These are phyloP conservation scores for Yamadazyma sp. DNA, from an alignment of 805 yeast species.

Conservation along the genomic window DNA sequence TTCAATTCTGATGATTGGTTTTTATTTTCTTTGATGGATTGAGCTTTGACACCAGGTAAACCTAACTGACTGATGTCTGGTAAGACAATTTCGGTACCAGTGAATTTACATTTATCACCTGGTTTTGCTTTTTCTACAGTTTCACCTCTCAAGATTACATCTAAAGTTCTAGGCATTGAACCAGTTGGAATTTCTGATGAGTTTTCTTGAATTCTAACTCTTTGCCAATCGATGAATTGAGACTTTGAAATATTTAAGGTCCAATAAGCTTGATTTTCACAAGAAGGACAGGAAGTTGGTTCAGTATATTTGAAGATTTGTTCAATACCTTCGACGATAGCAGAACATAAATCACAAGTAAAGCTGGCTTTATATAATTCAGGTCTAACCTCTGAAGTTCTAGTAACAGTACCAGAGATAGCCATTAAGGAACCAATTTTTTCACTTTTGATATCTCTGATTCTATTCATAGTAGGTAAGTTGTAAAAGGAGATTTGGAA, in stretches of 20 bases:
- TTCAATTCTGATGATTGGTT: slow-evolving; percentile 66
- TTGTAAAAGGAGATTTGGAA: slow-evolving; percentile 89
- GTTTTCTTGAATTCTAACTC: slow-evolving; percentile 91
- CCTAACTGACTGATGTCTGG: slow-evolving; percentile 95
- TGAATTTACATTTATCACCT: slow-evolving; percentile 90
- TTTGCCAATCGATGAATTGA: slow-evolving; percentile 94
- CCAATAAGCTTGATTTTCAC: slow-evolving; percentile 86
- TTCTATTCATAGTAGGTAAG: slow-evolving; percentile 75
- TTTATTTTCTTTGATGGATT: slow-evolving; percentile 64
- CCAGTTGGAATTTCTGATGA: slow-evolving; percentile 97
- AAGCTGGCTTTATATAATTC: slow-evolving; percentile 85
- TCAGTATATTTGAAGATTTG: slow-evolving; percentile 92
- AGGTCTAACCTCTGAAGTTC: slow-evolving; percentile 95
- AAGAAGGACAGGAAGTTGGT: slow-evolving; percentile 88
- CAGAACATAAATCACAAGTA: slow-evolving; percentile 84
- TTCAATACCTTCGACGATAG: slow-evolving; percentile 83
- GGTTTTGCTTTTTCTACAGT: slow-evolving; percentile 95
- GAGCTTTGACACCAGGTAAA: slow-evolving; percentile 90
- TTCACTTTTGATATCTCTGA: slow-evolving; percentile 87
- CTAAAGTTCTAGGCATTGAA: slow-evolving; percentile 96
- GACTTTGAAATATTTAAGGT: slow-evolving; percentile 79
- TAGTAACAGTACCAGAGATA: slow-evolving; percentile 91
- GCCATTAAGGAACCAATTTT: slow-evolving; percentile 81
- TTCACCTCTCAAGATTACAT: slow-evolving; percentile 89
- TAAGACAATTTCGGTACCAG: slow-evolving; percentile 91